phyloP scores from a whole-genome alignment of 116 monocot genomes.

The Zostera marina region DNA sequence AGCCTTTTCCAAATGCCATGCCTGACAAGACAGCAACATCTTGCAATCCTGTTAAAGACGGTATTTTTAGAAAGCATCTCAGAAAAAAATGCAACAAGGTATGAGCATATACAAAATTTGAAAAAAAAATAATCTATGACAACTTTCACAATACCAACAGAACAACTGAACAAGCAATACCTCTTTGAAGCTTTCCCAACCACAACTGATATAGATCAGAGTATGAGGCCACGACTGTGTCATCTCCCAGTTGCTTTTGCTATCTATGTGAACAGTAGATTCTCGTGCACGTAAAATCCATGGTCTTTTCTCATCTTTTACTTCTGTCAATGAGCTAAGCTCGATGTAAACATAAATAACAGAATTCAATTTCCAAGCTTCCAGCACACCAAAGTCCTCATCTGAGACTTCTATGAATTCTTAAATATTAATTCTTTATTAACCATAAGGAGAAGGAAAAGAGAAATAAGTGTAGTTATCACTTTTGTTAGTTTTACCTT shows the following conservation, averaged over 20 bases:
- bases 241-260: constrained; percentile 36
- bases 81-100: neutral
- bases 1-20: constrained; percentile 87
- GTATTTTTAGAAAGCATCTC: neutral
- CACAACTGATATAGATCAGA: constrained; percentile 92
- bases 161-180: constrained; percentile 18
- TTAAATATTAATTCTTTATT: neutral
- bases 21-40: constrained; percentile 40
- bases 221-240: constrained; percentile 57
- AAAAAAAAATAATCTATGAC: neutral
- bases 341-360: constrained; percentile 5
- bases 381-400: too few species aligned
- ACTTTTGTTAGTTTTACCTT: constrained; percentile 23
- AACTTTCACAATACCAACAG: neutral
- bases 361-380: neutral
- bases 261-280: constrained; percentile 63
- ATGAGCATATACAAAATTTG: neutral
- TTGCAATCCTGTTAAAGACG: constrained; percentile 49
- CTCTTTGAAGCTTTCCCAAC: constrained; percentile 96
- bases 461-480: neutral
- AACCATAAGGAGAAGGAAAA: neutral
- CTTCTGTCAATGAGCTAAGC: constrained; percentile 25
- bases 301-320: constrained; percentile 89
- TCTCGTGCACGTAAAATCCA: constrained; percentile 89
- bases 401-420: too few species aligned